Conservation (phyloP, 1,284 basidiomycete genomes). For the Bondarzewia mesenterica region DNA sequence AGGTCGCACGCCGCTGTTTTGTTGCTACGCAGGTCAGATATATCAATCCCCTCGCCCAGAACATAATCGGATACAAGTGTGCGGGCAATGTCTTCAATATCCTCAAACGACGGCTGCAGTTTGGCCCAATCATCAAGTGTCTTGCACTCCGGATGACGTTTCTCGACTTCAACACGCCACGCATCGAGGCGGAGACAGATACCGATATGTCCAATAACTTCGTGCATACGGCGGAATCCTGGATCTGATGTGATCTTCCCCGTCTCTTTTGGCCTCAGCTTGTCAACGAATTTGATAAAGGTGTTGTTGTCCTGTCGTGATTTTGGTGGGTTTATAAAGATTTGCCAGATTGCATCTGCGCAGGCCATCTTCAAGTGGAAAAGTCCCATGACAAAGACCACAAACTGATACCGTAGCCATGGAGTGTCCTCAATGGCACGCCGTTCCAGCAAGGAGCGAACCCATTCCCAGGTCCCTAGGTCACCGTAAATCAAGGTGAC, state of each 20-base stretch:
- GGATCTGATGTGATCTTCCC: slow-evolving; percentile 9
- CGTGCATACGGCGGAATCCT: slow-evolving; percentile 13
- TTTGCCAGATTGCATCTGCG: background rate
- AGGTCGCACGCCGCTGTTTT: slow-evolving; percentile 18
- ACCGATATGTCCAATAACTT: slow-evolving; percentile 10
- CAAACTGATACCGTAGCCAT: background rate
- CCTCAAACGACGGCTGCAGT: slow-evolving; percentile 15
- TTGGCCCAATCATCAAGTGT: slow-evolving; percentile 16
- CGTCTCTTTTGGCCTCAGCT: slow-evolving; percentile 11
- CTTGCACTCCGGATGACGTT: too few relatives aligned
- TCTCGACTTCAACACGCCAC: background rate
- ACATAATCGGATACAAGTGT: slow-evolving; percentile 14
- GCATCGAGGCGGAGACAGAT: slow-evolving; percentile 7
- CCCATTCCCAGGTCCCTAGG: background rate
- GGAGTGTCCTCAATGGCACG: background rate
- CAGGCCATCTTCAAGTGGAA: background rate
- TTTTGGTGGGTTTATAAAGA: too few relatives aligned
- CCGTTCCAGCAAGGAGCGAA: background rate
- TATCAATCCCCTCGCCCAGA: slow-evolving; percentile 5
- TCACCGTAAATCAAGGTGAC: background rate
- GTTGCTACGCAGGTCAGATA: background rate
- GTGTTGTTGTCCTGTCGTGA: background rate
- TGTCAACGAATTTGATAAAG: slow-evolving; percentile 7
- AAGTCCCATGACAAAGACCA: background rate
- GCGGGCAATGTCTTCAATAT: slow-evolving; percentile 13